Evolutionary conservation across 2,329 filamentous ascomycete genomes (phyloP), one percentile per base, ranked within the genome.

Genomic region (Colletotrichum agaves): DNA sequence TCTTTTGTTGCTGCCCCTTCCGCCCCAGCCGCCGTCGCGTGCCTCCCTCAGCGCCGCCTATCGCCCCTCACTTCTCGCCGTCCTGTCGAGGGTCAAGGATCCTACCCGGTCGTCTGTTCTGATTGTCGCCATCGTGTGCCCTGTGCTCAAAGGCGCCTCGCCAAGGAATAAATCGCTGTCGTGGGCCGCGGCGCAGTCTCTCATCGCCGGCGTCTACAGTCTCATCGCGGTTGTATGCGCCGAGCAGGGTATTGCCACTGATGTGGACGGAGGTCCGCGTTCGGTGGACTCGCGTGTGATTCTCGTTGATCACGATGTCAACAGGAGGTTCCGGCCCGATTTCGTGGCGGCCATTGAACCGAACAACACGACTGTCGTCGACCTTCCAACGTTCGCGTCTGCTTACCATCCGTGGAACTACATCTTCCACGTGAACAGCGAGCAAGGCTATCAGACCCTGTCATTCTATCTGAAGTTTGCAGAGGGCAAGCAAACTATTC

Each of bases 281-380:
- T 91, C 92, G 23, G 87, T 97, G 15, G 93, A 98, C 78, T 85
- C 88, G 1, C 88, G 93, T 4, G 81, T 97, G 15, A 74, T 97
- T 31, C 84, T 97, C 35, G 80, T 97, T 43, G 88, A 94, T 69
- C 87, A 91, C 76, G 79, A 82, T 61, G 76, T 72, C 12, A 75
- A 73, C 2, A 74, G 75, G 27, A 73, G 73, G 7, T 79, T 78
- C 23, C 64, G 73, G 1, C 68, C 71, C 1, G 79, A 81, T 39
- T 75, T 73, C 21, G 76, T 77, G 3, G 77, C 79, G 1, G 75
- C 73, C 3, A 80, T 81, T 60, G 78, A 81, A 55, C 70, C 76
- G 7, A 86, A 84, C 66, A 83, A 79, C 68, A 84, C 85, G 6
- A 70, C 79, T 37, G 76, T 88, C 15, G 77, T 83, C 27, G 83